These are phyloP conservation scores for Diplosphaera chodatii DNA, from an alignment of 139 green algal genomes.

Conservation along the genomic window DNA sequence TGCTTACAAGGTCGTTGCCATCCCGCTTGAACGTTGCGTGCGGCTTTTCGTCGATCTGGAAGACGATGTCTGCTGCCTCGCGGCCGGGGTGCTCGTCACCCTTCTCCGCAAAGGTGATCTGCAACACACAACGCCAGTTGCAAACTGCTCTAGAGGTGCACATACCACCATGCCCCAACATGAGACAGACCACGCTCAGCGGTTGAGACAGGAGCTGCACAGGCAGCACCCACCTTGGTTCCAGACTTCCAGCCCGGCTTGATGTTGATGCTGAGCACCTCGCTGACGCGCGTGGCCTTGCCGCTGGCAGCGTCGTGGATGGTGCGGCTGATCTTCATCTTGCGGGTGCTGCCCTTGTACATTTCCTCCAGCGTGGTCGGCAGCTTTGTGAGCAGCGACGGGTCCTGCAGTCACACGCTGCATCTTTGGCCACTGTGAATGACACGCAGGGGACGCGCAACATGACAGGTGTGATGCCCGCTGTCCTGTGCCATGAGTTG, in stretches of 20 bases:
- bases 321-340: constrained; percentile 40
- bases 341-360: constrained; percentile 62
- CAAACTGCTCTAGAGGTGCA: no score
- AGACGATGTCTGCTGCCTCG: constrained; percentile 81
- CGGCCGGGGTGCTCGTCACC: constrained; percentile 72
- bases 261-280: constrained; percentile 84
- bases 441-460: no score
- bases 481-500: no score
- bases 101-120: constrained; percentile 89
- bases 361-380: constrained; percentile 71
- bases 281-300: constrained; percentile 32
- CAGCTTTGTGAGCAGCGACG: constrained; percentile 50
- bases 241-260: constrained; percentile 94
- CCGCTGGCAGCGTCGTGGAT: constrained; percentile 17
- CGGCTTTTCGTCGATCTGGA: constrained; percentile 86
- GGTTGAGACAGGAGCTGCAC: no score
- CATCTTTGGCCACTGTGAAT: no score
- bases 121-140: no score
- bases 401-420: no score
- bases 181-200: no score
- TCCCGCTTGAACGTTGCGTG: constrained; percentile 77
- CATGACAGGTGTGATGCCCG: no score
- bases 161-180: no score
- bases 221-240: constrained; percentile 47
- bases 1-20: constrained; percentile 73